phyloP scores from a whole-genome alignment of 2,329 filamentous ascomycete genomes.

The Paramyrothecium roridum region DNA sequence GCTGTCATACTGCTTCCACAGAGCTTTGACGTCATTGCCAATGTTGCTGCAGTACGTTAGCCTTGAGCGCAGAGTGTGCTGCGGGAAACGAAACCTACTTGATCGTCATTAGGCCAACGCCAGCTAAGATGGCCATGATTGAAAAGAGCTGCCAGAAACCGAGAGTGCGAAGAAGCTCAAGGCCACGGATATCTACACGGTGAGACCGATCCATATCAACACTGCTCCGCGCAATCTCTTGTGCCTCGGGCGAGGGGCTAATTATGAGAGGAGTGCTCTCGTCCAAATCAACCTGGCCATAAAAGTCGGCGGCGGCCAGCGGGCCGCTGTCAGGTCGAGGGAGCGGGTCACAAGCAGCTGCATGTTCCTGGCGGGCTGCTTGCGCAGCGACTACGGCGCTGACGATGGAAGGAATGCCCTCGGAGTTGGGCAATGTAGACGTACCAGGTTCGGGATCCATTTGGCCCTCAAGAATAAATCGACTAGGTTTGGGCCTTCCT shows the following conservation, averaged over 20 bases:
- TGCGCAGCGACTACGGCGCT: neutral
- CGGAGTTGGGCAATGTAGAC: conserved; percentile 29
- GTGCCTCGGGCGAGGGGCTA: conserved; percentile 48
- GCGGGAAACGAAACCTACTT: conserved; percentile 61
- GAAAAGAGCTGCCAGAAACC: conserved; percentile 92
- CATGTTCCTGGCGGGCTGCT: neutral
- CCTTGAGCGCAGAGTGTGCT: neutral
- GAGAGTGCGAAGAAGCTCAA: conserved; percentile 64
- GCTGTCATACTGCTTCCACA: conserved; percentile 84
- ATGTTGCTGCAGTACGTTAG: conserved; percentile 67
- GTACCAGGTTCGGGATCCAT: conserved; percentile 61
- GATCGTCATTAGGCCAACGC: conserved; percentile 96
- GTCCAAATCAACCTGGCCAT: conserved; percentile 47
- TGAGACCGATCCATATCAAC: conserved; percentile 72
- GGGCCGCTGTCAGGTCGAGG: neutral
- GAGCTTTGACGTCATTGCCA: conserved; percentile 80
- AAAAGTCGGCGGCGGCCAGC: conserved; percentile 1
- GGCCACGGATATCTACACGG: conserved; percentile 86
- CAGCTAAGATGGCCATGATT: conserved; percentile 86
- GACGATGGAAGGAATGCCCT: neutral
- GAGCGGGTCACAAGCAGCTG: neutral
- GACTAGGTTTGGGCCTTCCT: conserved; percentile 32
- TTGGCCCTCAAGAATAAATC: neutral
- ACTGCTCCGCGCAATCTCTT: conserved; percentile 53
- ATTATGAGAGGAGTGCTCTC: conserved; percentile 83